These are phyloP conservation scores for Pythium sp. DNA, from an alignment of 352 stramenopile species.

Conservation along the genomic window DNA sequence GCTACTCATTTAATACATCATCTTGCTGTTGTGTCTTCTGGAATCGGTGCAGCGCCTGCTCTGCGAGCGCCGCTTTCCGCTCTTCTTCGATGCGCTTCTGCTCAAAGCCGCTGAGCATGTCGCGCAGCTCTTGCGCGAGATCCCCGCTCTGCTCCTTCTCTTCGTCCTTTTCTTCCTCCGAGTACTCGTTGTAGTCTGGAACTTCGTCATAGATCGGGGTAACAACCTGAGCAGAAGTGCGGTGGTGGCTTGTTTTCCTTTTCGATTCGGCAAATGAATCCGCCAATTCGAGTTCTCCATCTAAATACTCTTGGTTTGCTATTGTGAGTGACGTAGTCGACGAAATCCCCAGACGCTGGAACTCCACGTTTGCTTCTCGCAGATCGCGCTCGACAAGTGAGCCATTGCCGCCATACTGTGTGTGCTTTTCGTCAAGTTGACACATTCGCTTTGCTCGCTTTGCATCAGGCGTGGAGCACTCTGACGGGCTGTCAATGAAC, in stretches of 20 bases:
- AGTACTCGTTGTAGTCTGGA: slow-evolving; percentile 5
- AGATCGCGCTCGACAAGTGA: slow-evolving; percentile 7
- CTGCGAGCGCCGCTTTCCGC: slow-evolving; percentile 41
- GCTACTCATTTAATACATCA: slow-evolving; percentile 5
- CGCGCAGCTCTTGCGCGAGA: slow-evolving; percentile 53
- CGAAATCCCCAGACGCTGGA: slow-evolving; percentile 9
- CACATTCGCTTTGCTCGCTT: slow-evolving; percentile 20
- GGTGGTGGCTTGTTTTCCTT: background rate
- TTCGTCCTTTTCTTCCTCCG: slow-evolving; percentile 24
- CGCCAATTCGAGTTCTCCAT: slow-evolving; percentile 14
- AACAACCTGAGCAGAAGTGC: background rate
- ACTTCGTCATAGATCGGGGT: slow-evolving; percentile 1
- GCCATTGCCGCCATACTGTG: background rate
- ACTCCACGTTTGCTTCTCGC: background rate
- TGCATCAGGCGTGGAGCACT: slow-evolving; percentile 27
- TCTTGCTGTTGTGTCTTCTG: slow-evolving; percentile 42
- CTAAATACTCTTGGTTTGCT: background rate
- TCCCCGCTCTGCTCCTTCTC: slow-evolving; percentile 40
- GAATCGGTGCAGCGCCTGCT: slow-evolving; percentile 54
- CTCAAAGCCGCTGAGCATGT: slow-evolving; percentile 58
- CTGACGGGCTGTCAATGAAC: slow-evolving; percentile 58
- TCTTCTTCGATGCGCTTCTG: slow-evolving; percentile 63
- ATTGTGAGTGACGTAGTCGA: background rate
- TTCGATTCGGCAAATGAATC: slow-evolving; percentile 2
- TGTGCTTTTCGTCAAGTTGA: slow-evolving; percentile 1